phyloP scores from a whole-genome alignment of 176 grass and related monocot species.

The Bolboschoenus planiculmis region DNA sequence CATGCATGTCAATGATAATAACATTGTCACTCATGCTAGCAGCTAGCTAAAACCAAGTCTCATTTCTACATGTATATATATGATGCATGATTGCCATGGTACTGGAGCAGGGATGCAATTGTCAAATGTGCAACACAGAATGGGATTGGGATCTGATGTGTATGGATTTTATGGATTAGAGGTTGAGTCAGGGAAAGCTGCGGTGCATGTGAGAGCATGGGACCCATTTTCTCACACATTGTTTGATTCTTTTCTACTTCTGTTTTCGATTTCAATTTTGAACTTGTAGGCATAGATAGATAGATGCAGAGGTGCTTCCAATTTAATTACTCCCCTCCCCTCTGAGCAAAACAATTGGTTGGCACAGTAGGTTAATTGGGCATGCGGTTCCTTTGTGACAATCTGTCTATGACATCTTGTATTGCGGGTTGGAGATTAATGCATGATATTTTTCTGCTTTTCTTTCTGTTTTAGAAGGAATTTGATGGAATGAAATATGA shows the following conservation, averaged over 20 bases:
- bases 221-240: conserved; percentile 1
- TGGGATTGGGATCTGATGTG: background rate
- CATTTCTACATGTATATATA: background rate
- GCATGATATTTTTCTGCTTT: background rate
- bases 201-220: conserved; percentile 2
- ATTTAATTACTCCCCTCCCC: conserved; percentile 24
- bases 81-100: background rate
- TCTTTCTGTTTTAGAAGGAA: background rate
- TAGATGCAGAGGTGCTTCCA: conserved; percentile 10
- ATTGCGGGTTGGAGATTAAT: too few species aligned
- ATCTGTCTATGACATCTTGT: background rate
- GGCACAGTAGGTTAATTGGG: background rate
- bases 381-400: background rate
- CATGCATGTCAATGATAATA: background rate
- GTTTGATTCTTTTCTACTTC: background rate
- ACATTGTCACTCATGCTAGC: background rate
- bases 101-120: background rate
- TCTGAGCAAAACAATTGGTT: background rate
- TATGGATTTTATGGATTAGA: background rate
- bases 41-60: background rate
- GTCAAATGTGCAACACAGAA: background rate
- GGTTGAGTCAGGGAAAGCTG: background rate
- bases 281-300: background rate
- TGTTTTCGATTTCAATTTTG: conserved; percentile 1
- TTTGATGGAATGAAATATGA: background rate